phyloP scores from a whole-genome alignment of 106 monocot genomes.

The Acanthochlamys bracteata region DNA sequence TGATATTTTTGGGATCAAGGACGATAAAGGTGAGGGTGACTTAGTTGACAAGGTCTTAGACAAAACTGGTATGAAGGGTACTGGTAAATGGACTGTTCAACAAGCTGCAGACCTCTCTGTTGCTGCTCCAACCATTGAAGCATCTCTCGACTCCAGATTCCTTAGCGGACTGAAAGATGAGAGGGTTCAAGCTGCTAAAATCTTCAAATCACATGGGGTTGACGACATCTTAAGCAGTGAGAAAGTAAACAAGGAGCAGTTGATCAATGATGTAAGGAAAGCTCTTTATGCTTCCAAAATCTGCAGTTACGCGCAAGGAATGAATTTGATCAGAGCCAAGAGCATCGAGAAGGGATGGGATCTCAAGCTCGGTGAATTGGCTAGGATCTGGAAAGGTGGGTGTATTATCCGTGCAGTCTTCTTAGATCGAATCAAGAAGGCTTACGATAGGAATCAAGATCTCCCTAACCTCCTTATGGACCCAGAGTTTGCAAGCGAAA shows the following conservation, averaged over 20 bases:
- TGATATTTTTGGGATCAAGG: constrained; percentile 41
- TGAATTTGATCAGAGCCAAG: constrained; percentile 47
- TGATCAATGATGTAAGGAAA: constrained; percentile 41
- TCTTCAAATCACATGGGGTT: constrained; percentile 28
- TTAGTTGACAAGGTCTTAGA: constrained; percentile 50
- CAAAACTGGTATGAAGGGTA: constrained; percentile 55
- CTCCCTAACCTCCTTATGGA: constrained; percentile 42
- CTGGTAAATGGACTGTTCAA: constrained; percentile 55
- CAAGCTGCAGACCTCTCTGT: constrained; percentile 48
- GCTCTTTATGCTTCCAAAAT: constrained; percentile 55
- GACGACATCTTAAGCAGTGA: constrained; percentile 27
- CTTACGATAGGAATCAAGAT: constrained; percentile 38
- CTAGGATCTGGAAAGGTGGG: constrained; percentile 51
- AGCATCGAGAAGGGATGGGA: constrained; percentile 46
- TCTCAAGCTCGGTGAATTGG: constrained; percentile 41
- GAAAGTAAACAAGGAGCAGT: constrained; percentile 25
- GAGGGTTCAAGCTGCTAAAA: constrained; percentile 41
- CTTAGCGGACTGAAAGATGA: constrained; percentile 48
- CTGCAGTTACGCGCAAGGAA: constrained; percentile 52
- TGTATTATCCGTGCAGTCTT: constrained; percentile 52
- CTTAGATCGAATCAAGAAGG: constrained; percentile 47
- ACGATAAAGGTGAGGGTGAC: constrained; percentile 35
- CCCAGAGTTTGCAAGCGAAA: constrained; percentile 51
- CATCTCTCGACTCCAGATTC: constrained; percentile 47
- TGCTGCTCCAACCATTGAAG: constrained; percentile 43